phyloP scores from a whole-genome alignment of 495 filamentous ascomycete genomes.

The Elasticomyces elasticus region DNA sequence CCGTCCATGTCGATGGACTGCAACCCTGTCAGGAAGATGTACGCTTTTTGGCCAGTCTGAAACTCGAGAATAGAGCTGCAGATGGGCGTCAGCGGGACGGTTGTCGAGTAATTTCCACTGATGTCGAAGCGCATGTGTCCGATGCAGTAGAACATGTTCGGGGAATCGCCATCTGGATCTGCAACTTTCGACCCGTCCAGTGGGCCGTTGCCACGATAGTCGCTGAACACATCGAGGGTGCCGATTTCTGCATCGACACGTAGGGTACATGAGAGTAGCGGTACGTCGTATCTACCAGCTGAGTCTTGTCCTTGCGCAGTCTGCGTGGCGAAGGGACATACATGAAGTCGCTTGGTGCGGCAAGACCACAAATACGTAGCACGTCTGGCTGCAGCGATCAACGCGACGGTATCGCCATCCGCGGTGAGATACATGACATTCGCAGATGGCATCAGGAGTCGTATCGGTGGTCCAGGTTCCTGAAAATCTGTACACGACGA shows the following conservation, averaged over 20 bases:
- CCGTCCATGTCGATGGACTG: background rate
- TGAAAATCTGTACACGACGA: too few relatives aligned
- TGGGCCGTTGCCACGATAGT: background rate
- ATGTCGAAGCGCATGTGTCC: background rate
- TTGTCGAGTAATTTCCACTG: background rate
- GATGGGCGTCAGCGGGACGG: background rate
- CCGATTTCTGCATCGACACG: too few relatives aligned
- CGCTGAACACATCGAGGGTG: background rate
- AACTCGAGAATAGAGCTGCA: background rate
- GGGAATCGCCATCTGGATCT: background rate
- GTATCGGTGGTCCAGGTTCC: background rate
- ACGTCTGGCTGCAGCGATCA: too few relatives aligned
- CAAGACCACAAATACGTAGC: background rate
- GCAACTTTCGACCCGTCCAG: background rate
- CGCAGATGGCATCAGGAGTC: background rate
- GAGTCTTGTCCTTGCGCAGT: too few relatives aligned
- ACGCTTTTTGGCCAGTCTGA: background rate
- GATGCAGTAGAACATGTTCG: background rate
- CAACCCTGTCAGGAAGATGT: background rate
- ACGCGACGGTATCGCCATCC: background rate
- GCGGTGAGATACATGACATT: background rate
- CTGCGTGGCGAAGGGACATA: background rate
- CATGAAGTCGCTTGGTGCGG: background rate
- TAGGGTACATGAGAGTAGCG: too few relatives aligned
- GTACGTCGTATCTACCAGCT: too few relatives aligned